Evolutionary conservation across 768 basidiomycete species (phyloP), one percentile per base, ranked within the genome.

Genomic region (Royoungia palumana): DNA sequence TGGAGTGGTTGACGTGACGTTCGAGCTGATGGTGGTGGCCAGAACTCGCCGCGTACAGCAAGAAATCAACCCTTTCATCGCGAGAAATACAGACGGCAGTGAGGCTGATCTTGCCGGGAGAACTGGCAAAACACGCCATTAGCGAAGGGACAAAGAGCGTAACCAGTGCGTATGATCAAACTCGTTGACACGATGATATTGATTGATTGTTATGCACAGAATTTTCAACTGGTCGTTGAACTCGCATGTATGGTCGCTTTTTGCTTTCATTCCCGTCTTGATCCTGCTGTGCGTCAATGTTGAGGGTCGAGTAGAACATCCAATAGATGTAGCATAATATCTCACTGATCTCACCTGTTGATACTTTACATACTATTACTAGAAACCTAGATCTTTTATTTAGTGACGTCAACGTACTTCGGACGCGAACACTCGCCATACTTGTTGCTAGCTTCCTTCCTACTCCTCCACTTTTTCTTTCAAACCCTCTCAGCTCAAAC

Each of bases 381-480:
- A 66, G 52, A 66, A 66, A 19, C 65, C 66, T 66, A 35, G 5
- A 44, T 21, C 8, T 9, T 19, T 24, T 12, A 9, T 20, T 53
- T 6, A 49, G 28, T 20, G 10, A n/a, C 7, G 1, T 4, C 7
- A 19, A 22, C 2, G 16, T 11, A 19, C 6, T 4, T 3, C 12
- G 8, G 22, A n/a, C 3, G 8, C 1, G 27, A 40, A 24, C n/a
- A 70, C 77, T 51, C 58, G 85, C 91, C 91, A 58, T 94, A 93
- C 76, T 93, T 94, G 69, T 89, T 92, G 10, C 91, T 91, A 0
- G 91, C 89, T 61, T 91, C 88, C 64, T 93, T 93, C 53, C 89
- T 76, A 60, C 93, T 93, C 52, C 87, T 74, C 53, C 83, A 76
- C 2, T 85, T 89, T 66, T 90, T 91, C 89, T 64, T 94, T 91